Evolutionary conservation across 2,329 filamentous ascomycete genomes (phyloP).

Genomic region (Sporothrix dimorphospora): DNA sequence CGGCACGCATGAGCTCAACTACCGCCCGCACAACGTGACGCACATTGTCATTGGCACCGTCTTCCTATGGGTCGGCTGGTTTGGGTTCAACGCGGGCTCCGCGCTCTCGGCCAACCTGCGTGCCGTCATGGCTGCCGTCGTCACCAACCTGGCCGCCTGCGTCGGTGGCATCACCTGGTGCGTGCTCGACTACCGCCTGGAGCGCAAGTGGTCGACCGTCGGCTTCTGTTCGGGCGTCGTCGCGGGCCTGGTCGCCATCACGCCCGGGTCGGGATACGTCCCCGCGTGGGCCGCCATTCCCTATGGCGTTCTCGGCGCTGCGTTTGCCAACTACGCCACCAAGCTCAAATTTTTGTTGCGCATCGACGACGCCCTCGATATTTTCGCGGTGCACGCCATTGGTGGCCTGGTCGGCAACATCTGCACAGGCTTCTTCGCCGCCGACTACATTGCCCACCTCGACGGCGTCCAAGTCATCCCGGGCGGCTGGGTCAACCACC

Average conservation of each 20-base stretch:
- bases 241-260: conserved; percentile 84
- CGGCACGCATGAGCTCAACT: conserved; percentile 63
- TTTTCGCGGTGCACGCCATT: conserved; percentile 87
- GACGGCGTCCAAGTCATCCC: conserved; percentile 64
- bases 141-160: conserved; percentile 84
- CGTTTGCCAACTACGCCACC: conserved; percentile 81
- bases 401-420: conserved; percentile 82
- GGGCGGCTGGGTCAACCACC: conserved; percentile 72
- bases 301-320: conserved; percentile 62
- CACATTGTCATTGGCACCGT: conserved; percentile 74
- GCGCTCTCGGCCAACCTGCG: conserved; percentile 82
- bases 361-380: conserved; percentile 85
- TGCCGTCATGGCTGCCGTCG: conserved; percentile 84
- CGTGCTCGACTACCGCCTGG: conserved; percentile 85
- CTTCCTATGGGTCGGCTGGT: conserved; percentile 92
- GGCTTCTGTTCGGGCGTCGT: conserved; percentile 92
- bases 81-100: conserved; percentile 90
- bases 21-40: conserved; percentile 74
- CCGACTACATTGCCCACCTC: conserved; percentile 73
- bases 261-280: conserved; percentile 80
- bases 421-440: conserved; percentile 76
- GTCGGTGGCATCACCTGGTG: conserved; percentile 83
- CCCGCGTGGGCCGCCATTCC: conserved; percentile 65
- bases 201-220: conserved; percentile 91
- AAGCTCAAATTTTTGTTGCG: conserved; percentile 77